Evolutionary conservation across 164 flowering plant genomes (phyloP).

Genomic region (Warburgia ugandensis): DNA sequence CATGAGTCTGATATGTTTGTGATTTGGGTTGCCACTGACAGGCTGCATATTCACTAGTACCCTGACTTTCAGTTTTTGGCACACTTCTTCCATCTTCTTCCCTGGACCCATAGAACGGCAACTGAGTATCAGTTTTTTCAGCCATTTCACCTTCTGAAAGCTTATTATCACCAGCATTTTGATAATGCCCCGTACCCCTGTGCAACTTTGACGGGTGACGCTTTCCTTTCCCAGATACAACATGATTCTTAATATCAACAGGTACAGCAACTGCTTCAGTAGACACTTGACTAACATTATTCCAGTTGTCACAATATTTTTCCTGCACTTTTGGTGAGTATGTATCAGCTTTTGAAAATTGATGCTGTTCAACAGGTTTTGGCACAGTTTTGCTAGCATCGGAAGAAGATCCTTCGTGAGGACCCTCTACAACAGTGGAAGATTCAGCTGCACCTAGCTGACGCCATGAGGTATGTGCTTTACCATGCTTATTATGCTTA

Average conservation of each 20-base stretch:
- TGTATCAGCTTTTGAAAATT: constrained; percentile 23
- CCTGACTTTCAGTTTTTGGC: constrained; percentile 31
- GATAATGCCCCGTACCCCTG: constrained; percentile 21
- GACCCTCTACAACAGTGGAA: constrained; percentile 13
- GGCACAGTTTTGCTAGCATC: constrained; percentile 20
- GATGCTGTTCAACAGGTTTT: constrained; percentile 22
- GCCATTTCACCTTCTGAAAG: constrained; percentile 20
- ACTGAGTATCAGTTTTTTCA: constrained; percentile 16
- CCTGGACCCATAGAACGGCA: constrained; percentile 21
- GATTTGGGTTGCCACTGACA: constrained; percentile 89
- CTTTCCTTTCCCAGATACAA: constrained; percentile 41
- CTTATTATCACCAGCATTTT: constrained; percentile 24
- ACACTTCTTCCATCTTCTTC: constrained; percentile 32
- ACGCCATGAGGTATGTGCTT: constrained; percentile 62
- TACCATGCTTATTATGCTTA: constrained; percentile 46
- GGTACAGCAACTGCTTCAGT: constrained; percentile 11
- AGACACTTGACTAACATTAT: constrained; percentile 16
- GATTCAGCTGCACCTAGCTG: constrained; percentile 45
- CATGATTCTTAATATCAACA: constrained; percentile 41
- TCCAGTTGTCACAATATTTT: constrained; percentile 28
- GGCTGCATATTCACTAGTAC: constrained; percentile 30
- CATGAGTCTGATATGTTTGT: constrained; percentile 23
- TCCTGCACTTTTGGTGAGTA: constrained; percentile 21
- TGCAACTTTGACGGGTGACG: constrained; percentile 33
- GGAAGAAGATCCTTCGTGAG: constrained; percentile 25